Evolutionary conservation across 2,329 filamentous ascomycete species (phyloP).

Genomic region (Monosporascus cannonballus): DNA sequence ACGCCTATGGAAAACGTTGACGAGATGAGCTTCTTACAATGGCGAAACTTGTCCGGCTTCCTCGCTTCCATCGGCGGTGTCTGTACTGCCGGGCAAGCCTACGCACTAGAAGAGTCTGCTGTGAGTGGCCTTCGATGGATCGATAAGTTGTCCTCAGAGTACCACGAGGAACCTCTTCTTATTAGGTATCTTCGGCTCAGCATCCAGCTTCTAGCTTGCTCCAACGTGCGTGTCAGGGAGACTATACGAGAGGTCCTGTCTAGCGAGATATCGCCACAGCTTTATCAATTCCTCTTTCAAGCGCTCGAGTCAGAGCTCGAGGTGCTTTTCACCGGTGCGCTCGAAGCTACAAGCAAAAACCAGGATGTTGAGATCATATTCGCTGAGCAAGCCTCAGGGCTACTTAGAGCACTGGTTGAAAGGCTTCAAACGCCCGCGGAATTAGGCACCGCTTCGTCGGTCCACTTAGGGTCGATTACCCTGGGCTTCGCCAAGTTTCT

Average conservation of each 20-base stretch:
- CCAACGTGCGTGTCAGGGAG: conserved; percentile 59
- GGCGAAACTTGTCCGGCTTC: conserved; percentile 65
- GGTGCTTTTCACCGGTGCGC: conserved; percentile 52
- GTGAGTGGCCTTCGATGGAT: conserved; percentile 58
- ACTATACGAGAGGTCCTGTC: conserved; percentile 61
- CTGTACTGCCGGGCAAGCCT: conserved; percentile 55
- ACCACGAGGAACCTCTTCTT: conserved; percentile 54
- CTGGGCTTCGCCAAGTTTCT: conserved; percentile 63
- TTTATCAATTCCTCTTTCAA: conserved; percentile 59
- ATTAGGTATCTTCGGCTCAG: conserved; percentile 56
- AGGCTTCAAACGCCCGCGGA: conserved; percentile 58
- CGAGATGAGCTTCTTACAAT: conserved; percentile 53
- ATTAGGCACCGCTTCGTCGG: conserved; percentile 53
- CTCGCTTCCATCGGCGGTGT: conserved; percentile 61
- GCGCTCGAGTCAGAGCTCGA: conserved; percentile 61
- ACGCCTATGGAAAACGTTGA: conserved; percentile 44
- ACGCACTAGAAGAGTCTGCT: conserved; percentile 51
- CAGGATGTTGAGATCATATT: conserved; percentile 59
- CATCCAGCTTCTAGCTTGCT: conserved; percentile 59
- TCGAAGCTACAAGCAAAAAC: conserved; percentile 44
- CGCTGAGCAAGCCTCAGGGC: conserved; percentile 59
- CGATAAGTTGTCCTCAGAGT: conserved; percentile 52
- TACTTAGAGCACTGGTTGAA: conserved; percentile 59
- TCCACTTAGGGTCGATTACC: conserved; percentile 58
- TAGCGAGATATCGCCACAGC: conserved; percentile 54